These are phyloP conservation scores for Rhodotorula kratochvilovae DNA, from an alignment of 768 basidiomycete genomes.

Conservation along the genomic window DNA sequence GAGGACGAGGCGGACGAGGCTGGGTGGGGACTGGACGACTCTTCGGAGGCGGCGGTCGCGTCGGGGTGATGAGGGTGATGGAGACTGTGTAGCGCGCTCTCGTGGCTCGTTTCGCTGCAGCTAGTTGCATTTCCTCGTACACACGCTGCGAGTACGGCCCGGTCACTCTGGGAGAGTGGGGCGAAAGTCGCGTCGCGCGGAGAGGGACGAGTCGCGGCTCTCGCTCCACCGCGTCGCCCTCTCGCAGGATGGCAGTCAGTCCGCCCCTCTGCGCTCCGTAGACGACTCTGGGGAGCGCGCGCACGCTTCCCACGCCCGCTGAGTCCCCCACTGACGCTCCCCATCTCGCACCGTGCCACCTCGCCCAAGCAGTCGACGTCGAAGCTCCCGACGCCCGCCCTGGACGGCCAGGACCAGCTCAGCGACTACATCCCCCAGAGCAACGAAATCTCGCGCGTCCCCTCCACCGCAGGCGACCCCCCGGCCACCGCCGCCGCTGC, in stretches of 20 bases:
- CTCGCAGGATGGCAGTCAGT: background rate
- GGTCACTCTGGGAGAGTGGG: too few species aligned
- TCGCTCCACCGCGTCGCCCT: background rate
- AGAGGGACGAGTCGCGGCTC: background rate
- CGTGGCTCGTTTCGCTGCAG: background rate
- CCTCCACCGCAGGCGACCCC: constrained; percentile 49
- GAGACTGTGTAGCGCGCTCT: background rate
- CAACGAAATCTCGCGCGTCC: constrained; percentile 85
- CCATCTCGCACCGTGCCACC: background rate
- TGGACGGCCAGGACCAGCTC: constrained; percentile 58
- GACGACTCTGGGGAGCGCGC: background rate
- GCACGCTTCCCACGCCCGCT: too few species aligned
- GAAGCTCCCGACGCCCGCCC: background rate
- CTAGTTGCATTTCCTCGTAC: too few species aligned
- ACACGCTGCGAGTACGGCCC: too few species aligned
- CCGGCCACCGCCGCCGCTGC: constrained; percentile 55
- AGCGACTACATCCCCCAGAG: constrained; percentile 79
- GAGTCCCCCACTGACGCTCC: background rate
- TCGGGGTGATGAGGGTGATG: background rate
- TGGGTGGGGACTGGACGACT: constrained; percentile 10
- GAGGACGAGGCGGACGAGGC: background rate
- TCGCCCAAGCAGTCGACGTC: background rate
- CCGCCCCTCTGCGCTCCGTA: background rate
- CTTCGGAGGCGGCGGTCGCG: background rate
- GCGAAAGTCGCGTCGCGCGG: too few species aligned